Evolutionary conservation across 148 eudicot genomes (phyloP), one percentile per base, ranked within the genome.

Genomic region (Camellia lanceoleosa): DNA sequence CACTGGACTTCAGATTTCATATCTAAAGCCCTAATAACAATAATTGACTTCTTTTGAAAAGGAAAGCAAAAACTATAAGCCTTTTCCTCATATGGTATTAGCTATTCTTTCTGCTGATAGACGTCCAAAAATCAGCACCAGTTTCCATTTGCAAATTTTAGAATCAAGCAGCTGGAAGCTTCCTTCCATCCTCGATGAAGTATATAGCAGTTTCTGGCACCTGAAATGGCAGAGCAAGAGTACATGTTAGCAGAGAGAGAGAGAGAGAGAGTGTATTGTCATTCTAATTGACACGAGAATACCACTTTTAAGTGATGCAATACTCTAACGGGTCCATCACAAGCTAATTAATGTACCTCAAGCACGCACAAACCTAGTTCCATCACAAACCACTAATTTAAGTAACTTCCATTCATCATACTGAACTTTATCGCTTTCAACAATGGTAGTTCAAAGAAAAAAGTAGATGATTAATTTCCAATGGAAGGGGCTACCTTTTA

Each of bases 191-290:
- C 61, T 72, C 75, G 13, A 72, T 72, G 23, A 72, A 72, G 61
- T 23, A 72, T 19, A 54, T 72, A 23, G 75, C 75, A 72, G 61
- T 20, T 72, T 72, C 75, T 13, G 75, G 75, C 2, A 72, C 75
- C 75, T 72, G 75, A 20, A 52, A 72, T 47, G 12, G 10, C 42
- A 20, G 2, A 30, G 4, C 55, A 42, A 70, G 30, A 49, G 8
- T 18, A 64, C 42, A 64, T 4, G 9, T 19, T 23, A 23, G 23
- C 23, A 19, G 0, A 11, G 2, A 55, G 13, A 11, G 13, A 55
- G 0, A 55, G 13, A 7, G 58, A 54, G 13, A 54, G 10, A 7
- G 13, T 1, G 13, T 3, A 4, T 5, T 61, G 23, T 2, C 5
- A 61, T 16, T 3, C 5, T 5, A 9, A 61, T 3, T 16, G 65